These are phyloP conservation scores for Bipolaris bicolor DNA, from an alignment of 2,329 filamentous ascomycete species.

Conservation along the genomic window DNA sequence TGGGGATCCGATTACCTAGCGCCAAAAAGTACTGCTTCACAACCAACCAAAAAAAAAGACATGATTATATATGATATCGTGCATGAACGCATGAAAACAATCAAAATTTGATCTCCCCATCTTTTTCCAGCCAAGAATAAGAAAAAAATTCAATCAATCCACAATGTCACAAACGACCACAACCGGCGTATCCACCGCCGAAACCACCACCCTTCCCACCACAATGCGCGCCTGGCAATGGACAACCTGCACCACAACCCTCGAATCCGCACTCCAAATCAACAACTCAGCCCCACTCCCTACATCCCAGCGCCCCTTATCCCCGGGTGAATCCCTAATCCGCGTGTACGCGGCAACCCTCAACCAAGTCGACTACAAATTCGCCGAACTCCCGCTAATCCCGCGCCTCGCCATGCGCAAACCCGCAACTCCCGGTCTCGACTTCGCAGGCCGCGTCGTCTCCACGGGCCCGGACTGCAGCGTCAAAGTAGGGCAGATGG, in stretches of 20 bases:
- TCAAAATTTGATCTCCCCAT: not conserved
- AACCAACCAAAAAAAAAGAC: not conserved
- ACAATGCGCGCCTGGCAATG: slow-evolving; percentile 39
- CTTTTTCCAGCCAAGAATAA: not conserved
- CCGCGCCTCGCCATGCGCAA: slow-evolving; percentile 27
- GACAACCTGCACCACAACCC: slow-evolving; percentile 16
- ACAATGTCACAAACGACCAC: slow-evolving; percentile 10
- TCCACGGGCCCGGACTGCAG: slow-evolving; percentile 8
- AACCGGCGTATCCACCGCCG: not conserved
- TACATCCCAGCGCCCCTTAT: slow-evolving; percentile 5
- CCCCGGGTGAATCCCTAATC: slow-evolving; percentile 20
- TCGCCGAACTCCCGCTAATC: slow-evolving; percentile 25
- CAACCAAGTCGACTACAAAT: slow-evolving; percentile 35
- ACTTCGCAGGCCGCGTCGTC: slow-evolving; percentile 26
- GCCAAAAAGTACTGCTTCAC: slow-evolving; percentile 6
- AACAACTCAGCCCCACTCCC: slow-evolving; percentile 17
- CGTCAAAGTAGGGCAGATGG: slow-evolving; percentile 23
- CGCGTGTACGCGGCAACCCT: slow-evolving; percentile 27
- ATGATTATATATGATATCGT: slow-evolving; percentile 6
- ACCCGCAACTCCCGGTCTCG: slow-evolving; percentile 32
- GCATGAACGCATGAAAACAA: no score
- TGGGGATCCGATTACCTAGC: slow-evolving; percentile 12
- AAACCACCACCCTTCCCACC: slow-evolving; percentile 10
- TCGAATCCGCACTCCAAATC: slow-evolving; percentile 21
- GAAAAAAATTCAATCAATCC: no score